phyloP scores from a whole-genome alignment of 2,329 filamentous ascomycete species.

The Rutstroemia sp. region DNA sequence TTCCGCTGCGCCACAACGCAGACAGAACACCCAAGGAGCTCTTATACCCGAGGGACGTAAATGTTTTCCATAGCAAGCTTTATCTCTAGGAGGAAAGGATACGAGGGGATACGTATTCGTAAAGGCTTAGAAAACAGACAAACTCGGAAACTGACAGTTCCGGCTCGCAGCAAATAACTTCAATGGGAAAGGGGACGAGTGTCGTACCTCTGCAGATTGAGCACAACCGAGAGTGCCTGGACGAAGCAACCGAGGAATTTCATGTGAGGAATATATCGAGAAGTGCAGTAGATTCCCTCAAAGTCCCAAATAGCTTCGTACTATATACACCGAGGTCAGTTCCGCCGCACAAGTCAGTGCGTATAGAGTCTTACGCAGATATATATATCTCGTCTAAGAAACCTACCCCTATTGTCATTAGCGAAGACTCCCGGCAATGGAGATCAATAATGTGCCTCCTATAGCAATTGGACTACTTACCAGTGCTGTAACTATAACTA shows the following conservation, averaged over 20 bases:
- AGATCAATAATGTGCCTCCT: not conserved
- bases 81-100: conserved; percentile 89
- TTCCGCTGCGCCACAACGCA: conserved; percentile 70
- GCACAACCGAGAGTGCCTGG: conserved; percentile 88
- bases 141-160: conserved; percentile 87
- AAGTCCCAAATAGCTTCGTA: conserved; percentile 73
- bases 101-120: conserved; percentile 88
- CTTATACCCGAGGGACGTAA: conserved; percentile 78
- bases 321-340: conserved; percentile 28
- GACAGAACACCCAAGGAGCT: conserved; percentile 70
- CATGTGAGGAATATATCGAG: conserved; percentile 78
- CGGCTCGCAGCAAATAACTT: conserved; percentile 83
- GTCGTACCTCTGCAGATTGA: conserved; percentile 48
- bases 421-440: conserved; percentile 46
- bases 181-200: conserved; percentile 44
- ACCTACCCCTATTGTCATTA: conserved; percentile 74
- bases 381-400: conserved; percentile 86
- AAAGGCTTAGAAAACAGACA: conserved; percentile 89
- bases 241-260: conserved; percentile 76
- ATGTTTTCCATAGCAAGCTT: conserved; percentile 83
- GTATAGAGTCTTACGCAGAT: conserved; percentile 51
- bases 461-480: not conserved
- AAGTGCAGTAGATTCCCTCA: conserved; percentile 73
- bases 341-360: not conserved
- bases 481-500: not conserved